These are phyloP conservation scores for Daldinia concentrica DNA, from an alignment of 495 filamentous ascomycete genomes.

Conservation along the genomic window DNA sequence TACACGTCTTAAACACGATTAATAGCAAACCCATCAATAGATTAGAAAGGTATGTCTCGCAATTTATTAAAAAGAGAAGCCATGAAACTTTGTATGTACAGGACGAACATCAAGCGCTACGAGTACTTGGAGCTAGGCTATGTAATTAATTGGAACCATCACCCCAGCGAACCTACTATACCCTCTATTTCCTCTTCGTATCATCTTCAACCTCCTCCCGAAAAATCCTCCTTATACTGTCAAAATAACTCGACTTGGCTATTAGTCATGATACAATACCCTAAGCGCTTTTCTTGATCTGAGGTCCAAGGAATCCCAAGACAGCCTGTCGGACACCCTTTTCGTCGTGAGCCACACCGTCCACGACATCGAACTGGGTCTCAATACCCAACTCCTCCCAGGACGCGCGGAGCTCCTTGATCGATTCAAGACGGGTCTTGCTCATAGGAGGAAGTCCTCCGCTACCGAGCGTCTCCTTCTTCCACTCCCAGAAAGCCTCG, in stretches of 20 bases:
- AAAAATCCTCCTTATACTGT: not conserved
- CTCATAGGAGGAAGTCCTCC: slow-evolving; percentile 49
- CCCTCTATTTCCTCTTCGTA: not conserved
- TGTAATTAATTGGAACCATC: not conserved
- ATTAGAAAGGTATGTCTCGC: not conserved
- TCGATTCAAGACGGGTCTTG: slow-evolving; percentile 53
- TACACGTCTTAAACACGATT: not conserved
- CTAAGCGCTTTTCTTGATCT: slow-evolving; percentile 10
- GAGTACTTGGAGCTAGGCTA: not conserved
- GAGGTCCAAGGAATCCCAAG: slow-evolving; percentile 15
- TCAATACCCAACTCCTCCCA: slow-evolving; percentile 9
- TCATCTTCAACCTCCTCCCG: not conserved
- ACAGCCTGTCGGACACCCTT: slow-evolving; percentile 17
- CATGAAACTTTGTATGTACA: not conserved
- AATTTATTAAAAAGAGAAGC: not conserved
- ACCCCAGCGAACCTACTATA: not conserved
- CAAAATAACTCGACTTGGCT: not conserved
- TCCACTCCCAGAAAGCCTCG: slow-evolving; percentile 49
- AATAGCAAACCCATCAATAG: not conserved
- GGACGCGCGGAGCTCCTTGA: slow-evolving; percentile 36
- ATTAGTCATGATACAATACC: too few species aligned
- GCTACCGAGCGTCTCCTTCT: slow-evolving; percentile 39
- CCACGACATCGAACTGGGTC: slow-evolving; percentile 17
- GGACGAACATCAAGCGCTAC: not conserved
- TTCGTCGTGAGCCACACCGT: slow-evolving; percentile 19